These are phyloP conservation scores for Phlebopus sp. DNA, from an alignment of 1,284 basidiomycete species.

Conservation along the genomic window DNA sequence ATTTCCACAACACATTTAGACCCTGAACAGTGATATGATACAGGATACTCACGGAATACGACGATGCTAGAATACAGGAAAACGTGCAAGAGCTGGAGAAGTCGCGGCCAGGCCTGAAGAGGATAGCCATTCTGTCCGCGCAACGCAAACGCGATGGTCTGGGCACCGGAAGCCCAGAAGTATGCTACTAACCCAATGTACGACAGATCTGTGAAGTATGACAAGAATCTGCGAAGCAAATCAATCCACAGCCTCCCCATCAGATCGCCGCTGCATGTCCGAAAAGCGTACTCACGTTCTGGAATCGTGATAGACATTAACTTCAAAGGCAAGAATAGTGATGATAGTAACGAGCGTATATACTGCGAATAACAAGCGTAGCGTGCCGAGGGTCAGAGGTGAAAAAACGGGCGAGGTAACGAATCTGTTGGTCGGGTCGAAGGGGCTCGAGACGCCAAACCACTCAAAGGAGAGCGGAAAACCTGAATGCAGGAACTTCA, in stretches of 20 bases:
- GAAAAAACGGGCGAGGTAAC: constrained; percentile 61
- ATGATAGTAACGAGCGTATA: constrained; percentile 52
- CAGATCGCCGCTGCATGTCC: not conserved
- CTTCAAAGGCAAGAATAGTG: constrained; percentile 41
- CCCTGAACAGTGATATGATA: not conserved
- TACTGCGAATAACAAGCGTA: constrained; percentile 49
- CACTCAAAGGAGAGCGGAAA: constrained; percentile 16
- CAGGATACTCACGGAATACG: constrained; percentile 54
- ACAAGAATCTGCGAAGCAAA: constrained; percentile 47
- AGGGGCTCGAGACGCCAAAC: constrained; percentile 36
- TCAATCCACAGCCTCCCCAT: not conserved
- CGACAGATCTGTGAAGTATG: constrained; percentile 62
- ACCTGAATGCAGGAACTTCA: constrained; percentile 5
- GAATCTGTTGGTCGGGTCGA: constrained; percentile 51
- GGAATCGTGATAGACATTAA: constrained; percentile 28
- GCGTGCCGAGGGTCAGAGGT: constrained; percentile 41
- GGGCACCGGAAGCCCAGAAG: constrained; percentile 56
- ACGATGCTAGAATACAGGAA: constrained; percentile 50
- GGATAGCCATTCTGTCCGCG: constrained; percentile 41
- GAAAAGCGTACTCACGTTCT: constrained; percentile 28
- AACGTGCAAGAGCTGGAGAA: constrained; percentile 57
- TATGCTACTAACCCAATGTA: constrained; percentile 63
- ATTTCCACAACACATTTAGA: not conserved
- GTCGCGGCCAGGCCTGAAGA: constrained; percentile 55
- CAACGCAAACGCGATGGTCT: constrained; percentile 48